Evolutionary conservation across 2,329 filamentous ascomycete species (phyloP).

Genomic region (Pseudocercospora fuligena): DNA sequence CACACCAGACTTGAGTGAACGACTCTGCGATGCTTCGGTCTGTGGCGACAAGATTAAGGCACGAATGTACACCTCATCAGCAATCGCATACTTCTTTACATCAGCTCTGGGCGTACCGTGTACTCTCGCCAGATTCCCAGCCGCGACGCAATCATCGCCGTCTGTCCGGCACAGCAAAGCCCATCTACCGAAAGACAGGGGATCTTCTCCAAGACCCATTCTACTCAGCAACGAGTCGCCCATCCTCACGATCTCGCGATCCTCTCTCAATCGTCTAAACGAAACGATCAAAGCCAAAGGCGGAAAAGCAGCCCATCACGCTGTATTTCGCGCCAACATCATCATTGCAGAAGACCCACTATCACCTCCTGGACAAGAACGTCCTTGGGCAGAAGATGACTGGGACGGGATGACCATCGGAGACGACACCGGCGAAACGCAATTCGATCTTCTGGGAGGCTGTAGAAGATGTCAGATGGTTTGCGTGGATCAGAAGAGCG

Average conservation of each 20-base stretch:
- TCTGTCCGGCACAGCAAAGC: slow-evolving; percentile 72
- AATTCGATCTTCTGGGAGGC: slow-evolving; percentile 75
- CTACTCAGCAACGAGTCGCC: slow-evolving; percentile 92
- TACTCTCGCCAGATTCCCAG: slow-evolving; percentile 80
- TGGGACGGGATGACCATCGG: slow-evolving; percentile 76
- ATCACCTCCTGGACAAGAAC: slow-evolving; percentile 50
- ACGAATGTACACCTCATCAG: slow-evolving; percentile 68
- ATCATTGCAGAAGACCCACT: slow-evolving; percentile 64
- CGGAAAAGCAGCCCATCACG: slow-evolving; percentile 68
- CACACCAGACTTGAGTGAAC: slow-evolving; percentile 27
- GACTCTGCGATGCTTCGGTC: slow-evolving; percentile 64
- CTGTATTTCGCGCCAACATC: slow-evolving; percentile 88
- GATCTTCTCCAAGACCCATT: slow-evolving; percentile 60
- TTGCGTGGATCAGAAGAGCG: slow-evolving; percentile 85
- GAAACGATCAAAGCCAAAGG: slow-evolving; percentile 67
- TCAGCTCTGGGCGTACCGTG: slow-evolving; percentile 76
- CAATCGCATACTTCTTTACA: slow-evolving; percentile 79
- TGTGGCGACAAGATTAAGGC: slow-evolving; percentile 80
- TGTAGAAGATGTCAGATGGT: slow-evolving; percentile 96
- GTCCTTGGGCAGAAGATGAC: slow-evolving; percentile 77
- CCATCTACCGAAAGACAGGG: slow-evolving; percentile 57
- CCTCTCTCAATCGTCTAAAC: slow-evolving; percentile 81
- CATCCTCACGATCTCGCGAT: slow-evolving; percentile 80
- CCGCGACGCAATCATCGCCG: slow-evolving; percentile 59
- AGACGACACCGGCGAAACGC: slow-evolving; percentile 34